Percentiles rank a stretch among this genome's conserved stretches.
Conservation (phyloP, 306 rosid genomes). For the Prinsepia uniflora region DNA sequence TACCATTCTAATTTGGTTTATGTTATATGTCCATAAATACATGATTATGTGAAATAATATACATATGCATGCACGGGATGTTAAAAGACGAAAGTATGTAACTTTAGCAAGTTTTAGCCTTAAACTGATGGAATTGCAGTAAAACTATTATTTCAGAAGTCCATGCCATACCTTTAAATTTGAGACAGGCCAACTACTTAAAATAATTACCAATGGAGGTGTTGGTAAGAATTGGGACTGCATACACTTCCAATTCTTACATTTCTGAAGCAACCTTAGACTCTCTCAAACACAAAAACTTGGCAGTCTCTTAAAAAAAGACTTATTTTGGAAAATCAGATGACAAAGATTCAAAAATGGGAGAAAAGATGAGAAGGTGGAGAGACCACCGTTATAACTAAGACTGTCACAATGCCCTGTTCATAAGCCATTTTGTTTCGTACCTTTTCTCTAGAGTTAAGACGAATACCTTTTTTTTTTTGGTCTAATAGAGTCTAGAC, state of each 20-base stretch:
- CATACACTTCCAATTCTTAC: slow-evolving; percentile 2
- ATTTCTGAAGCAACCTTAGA: background rate
- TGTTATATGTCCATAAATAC: too few relatives aligned
- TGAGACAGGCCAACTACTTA: background rate
- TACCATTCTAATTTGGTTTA: too few relatives aligned
- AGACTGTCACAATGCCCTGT: background rate
- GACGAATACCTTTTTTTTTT: too few relatives aligned
- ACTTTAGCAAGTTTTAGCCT: background rate
- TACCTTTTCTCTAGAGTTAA: background rate
- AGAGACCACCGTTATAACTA: background rate
- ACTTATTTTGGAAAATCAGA: background rate
- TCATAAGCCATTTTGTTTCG: slow-evolving; percentile 7
- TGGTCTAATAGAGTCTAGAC: background rate
- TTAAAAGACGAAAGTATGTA: background rate
- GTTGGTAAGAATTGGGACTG: background rate
- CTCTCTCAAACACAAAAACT: background rate
- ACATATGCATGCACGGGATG: background rate
- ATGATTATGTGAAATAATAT: too few relatives aligned
- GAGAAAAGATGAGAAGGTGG: slow-evolving; percentile 4
- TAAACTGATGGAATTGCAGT: background rate
- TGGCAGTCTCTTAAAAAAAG: background rate
- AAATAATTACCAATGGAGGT: background rate
- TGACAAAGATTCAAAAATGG: background rate
- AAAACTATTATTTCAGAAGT: background rate
- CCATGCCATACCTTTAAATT: background rate